Evolutionary conservation across 2,329 filamentous ascomycete species (phyloP).

Genomic region (Zymoseptoria ardabiliae): DNA sequence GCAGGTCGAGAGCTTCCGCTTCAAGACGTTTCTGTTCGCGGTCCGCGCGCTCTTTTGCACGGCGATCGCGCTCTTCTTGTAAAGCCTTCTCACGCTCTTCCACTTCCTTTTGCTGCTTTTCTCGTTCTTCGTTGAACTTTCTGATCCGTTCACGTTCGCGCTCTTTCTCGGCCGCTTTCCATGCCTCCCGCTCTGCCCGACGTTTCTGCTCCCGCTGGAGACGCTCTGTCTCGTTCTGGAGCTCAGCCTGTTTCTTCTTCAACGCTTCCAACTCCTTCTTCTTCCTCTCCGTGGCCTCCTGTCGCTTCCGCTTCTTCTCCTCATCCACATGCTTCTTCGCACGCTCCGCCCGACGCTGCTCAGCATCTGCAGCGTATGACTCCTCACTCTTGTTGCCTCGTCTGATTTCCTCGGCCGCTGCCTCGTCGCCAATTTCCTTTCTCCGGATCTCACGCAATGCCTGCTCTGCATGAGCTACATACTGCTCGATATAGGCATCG

Average conservation of each 20-base stretch:
- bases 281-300: conserved; percentile 55
- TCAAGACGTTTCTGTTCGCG: conserved; percentile 49
- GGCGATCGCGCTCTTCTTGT: conserved; percentile 40
- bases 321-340: conserved; percentile 56
- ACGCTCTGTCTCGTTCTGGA: conserved; percentile 35
- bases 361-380: conserved; percentile 63
- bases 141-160: conserved; percentile 50
- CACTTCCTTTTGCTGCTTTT: conserved; percentile 31
- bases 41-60: conserved; percentile 32
- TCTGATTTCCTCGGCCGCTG: conserved; percentile 56
- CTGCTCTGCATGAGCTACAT: conserved; percentile 57
- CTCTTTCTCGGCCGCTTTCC: conserved; percentile 39
- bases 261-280: conserved; percentile 44
- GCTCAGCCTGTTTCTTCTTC: conserved; percentile 42
- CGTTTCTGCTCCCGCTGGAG: conserved; percentile 42
- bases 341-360: conserved; percentile 52
- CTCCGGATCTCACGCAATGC: conserved; percentile 62
- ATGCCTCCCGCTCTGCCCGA: conserved; percentile 42
- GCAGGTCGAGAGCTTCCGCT: conserved; percentile 46
- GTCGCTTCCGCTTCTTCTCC: conserved; percentile 50
- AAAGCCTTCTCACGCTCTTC: conserved; percentile 48
- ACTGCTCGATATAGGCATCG: conserved; percentile 57
- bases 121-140: conserved; percentile 44
- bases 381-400: conserved; percentile 66
- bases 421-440: conserved; percentile 62